These are phyloP conservation scores for Lachancea sp. DNA, from an alignment of 805 yeast genomes.

Conservation along the genomic window DNA sequence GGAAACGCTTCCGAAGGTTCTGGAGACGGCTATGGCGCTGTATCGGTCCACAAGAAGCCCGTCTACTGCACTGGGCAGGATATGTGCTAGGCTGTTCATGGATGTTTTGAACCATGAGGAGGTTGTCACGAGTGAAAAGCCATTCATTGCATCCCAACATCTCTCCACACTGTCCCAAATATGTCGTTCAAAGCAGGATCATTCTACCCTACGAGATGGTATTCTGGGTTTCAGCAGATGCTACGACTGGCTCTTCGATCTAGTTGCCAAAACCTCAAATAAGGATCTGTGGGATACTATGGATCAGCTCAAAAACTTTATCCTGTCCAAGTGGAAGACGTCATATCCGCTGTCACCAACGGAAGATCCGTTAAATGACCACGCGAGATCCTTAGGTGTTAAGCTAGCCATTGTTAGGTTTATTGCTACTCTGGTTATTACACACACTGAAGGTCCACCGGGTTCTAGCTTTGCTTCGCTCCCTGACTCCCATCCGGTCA, in stretches of 20 bases:
- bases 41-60: conserved; percentile 17
- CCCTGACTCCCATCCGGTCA: conserved; percentile 59
- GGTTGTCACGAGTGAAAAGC: conserved; percentile 25
- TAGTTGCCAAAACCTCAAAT: conserved; percentile 39
- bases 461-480: conserved; percentile 40
- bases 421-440: conserved; percentile 50
- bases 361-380: conserved; percentile 35
- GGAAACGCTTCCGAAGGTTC: conserved; percentile 28
- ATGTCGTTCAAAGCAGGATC: conserved; percentile 25
- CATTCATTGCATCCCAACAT: conserved; percentile 28
- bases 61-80: conserved; percentile 6
- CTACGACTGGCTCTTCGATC: conserved; percentile 43
- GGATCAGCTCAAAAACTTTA: conserved; percentile 46
- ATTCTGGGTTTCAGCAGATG: conserved; percentile 37
- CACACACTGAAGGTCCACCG: conserved; percentile 41
- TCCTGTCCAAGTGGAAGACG: conserved; percentile 57
- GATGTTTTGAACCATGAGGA: conserved; percentile 22
- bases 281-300: conserved; percentile 48
- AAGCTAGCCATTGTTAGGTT: conserved; percentile 70
- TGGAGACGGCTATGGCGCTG: conserved; percentile 28
- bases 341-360: conserved; percentile 46
- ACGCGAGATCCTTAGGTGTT: conserved; percentile 47
- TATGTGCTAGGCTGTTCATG: conserved; percentile 17
- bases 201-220: conserved; percentile 33
- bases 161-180: conserved; percentile 24